Conservation (phyloP, 1,284 basidiomycete species). For the Trichosporon sp. region DNA sequence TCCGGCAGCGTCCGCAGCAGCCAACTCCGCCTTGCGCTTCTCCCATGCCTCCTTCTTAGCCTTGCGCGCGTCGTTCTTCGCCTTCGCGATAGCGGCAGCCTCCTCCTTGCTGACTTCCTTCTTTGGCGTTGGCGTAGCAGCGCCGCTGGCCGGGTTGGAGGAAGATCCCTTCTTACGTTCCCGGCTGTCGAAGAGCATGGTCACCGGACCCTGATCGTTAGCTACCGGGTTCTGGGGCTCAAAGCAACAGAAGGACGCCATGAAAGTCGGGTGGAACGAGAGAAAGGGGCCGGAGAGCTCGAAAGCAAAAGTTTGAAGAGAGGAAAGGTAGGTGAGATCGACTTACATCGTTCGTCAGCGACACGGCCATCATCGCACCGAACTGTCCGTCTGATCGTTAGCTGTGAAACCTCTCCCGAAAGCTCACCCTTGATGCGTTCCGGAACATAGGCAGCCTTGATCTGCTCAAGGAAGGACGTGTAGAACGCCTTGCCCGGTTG, state of each 20-base stretch:
- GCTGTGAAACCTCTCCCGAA: background rate
- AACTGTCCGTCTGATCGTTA: constrained; percentile 65
- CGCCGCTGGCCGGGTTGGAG: constrained; percentile 18
- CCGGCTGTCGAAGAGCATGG: constrained; percentile 69
- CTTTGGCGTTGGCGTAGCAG: constrained; percentile 23
- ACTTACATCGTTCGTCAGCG: constrained; percentile 76
- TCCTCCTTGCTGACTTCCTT: constrained; percentile 25
- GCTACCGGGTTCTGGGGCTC: background rate
- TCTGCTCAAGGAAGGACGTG: constrained; percentile 67
- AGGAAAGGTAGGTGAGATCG: too few relatives aligned
- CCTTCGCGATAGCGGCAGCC: constrained; percentile 25
- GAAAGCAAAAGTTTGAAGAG: too few relatives aligned
- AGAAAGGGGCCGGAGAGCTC: too few relatives aligned
- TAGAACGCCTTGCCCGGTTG: constrained; percentile 73
- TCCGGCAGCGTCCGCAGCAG: constrained; percentile 22
- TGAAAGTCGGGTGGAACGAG: too few relatives aligned
- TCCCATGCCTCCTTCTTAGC: constrained; percentile 31
- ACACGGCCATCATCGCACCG: constrained; percentile 91
- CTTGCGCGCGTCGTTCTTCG: constrained; percentile 28
- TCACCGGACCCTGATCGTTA: constrained; percentile 70
- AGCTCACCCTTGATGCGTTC: constrained; percentile 74
- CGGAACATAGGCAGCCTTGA: constrained; percentile 67
- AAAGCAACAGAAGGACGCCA: too few relatives aligned
- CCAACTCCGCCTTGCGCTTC: constrained; percentile 22
- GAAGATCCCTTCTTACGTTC: constrained; percentile 26